Percentiles rank a stretch among this genome's conserved stretches.
phyloP scores from a whole-genome alignment of 345 rosid species.

The Moringa oleifera region DNA sequence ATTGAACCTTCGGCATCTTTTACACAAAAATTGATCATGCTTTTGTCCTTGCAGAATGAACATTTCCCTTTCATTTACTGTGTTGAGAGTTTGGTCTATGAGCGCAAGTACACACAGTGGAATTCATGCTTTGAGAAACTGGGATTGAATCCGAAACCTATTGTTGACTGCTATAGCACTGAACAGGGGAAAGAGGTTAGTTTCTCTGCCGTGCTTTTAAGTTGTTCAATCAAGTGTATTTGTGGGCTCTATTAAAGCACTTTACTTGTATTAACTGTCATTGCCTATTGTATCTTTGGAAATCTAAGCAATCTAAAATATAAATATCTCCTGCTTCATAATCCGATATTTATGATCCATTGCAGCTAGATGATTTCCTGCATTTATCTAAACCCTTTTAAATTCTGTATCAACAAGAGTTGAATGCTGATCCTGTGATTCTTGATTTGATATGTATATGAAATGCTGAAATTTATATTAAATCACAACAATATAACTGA shows the following conservation, averaged over 20 bases:
- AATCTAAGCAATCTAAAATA: not conserved
- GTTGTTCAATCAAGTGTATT: slow-evolving; percentile 1
- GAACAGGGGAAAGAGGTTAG: slow-evolving; percentile 63
- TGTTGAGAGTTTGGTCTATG: slow-evolving; percentile 56
- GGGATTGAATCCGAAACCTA: slow-evolving; percentile 47
- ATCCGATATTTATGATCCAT: not conserved
- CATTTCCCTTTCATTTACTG: slow-evolving; percentile 77
- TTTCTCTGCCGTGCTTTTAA: slow-evolving; percentile 8
- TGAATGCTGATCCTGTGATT: no score
- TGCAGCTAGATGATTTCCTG: not conserved
- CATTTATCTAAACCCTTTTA: no score
- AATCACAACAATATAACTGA: no score
- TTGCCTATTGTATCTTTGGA: no score
- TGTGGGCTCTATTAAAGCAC: not conserved
- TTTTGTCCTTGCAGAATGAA: slow-evolving; percentile 50
- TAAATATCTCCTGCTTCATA: not conserved
- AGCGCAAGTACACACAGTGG: slow-evolving; percentile 53
- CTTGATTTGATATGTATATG: no score
- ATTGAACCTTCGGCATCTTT: no score
- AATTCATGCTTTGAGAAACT: slow-evolving; percentile 63
- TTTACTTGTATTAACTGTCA: no score
- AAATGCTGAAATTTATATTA: no score
- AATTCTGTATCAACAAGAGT: no score
- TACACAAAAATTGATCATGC: no score
- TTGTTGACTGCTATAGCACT: slow-evolving; percentile 55